Base-by-base conservation (phyloP, 768 basidiomycete species). In the Porphyrellus cyaneotinctus region DNA sequence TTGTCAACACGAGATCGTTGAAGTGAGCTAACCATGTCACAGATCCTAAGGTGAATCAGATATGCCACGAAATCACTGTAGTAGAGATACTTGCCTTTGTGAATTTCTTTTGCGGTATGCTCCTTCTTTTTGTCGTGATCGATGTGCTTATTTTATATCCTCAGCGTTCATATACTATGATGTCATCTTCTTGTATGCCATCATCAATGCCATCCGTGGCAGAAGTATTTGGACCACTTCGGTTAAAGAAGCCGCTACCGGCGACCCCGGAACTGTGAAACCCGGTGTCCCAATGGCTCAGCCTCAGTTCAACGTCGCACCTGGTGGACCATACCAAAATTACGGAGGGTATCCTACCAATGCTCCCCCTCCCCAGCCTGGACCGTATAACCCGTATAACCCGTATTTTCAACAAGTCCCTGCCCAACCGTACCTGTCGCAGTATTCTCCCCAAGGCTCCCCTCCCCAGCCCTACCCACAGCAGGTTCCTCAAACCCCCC, bases 101-200 rank as follows among this genome's bases (percentile, higher is more conserved):
- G 17, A 58, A 53, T 47, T 66, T 70, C 55, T 53, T 56, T 46
- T 47, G 35, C 10, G 64, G 67, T 70, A 56, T 3, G 64, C 5
- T 36, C n/a, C 28, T 49, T 11, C 12, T 17, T 36, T 18, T n/a
- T 35, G 33, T 26, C 24, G 15, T 3, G 20, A 33, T 33, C 17
- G 18, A 10, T 12, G 20, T 43, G 20, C 47, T 53, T 33, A 50
- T 23, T 18, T 28, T 22, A 6, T 24, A 11, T 36, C 31, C n/a
- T 33, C 18, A 64, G 67, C 57, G 15, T 63, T 69, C 46, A 31
- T 66, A 10, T 69, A 66, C 49, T 59, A 53, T 24, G 59, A 57
- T 37, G 47, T 55, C 33, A 39, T 61, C 18, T 28, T 68, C 23
- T 41, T 63, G 39, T 66, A 58, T 30, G 64, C 59, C 42, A 58